These are phyloP conservation scores for Saccharomyces pastorianus DNA, from an alignment of 1,139 yeast genomes.

Conservation along the genomic window DNA sequence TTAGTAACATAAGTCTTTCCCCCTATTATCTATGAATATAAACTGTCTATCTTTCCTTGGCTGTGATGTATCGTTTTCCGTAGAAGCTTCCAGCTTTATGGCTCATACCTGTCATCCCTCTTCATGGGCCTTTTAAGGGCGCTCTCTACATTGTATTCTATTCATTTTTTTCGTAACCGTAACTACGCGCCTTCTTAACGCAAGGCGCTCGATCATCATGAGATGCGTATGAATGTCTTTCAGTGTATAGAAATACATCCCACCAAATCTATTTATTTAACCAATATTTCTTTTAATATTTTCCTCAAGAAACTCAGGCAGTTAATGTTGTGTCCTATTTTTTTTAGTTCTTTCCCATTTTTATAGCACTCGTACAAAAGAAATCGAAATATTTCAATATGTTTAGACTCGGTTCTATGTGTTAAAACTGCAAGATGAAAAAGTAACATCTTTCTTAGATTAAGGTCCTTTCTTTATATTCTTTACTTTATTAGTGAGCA, in stretches of 20 bases:
- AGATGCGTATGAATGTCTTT: not conserved
- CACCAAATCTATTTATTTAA: not conserved
- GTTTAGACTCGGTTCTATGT: not conserved
- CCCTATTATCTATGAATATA: not conserved
- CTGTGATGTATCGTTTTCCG: not conserved
- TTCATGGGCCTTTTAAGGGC: not conserved
- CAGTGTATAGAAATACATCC: not conserved
- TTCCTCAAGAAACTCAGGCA: not conserved
- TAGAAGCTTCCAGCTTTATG: not conserved
- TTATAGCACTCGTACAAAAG: not conserved
- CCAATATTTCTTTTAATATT: not conserved
- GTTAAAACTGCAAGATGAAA: not conserved
- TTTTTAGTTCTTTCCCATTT: not conserved
- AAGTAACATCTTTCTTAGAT: not conserved
- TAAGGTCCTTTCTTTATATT: not conserved
- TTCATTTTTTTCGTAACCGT: not conserved
- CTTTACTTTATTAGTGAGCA: not conserved
- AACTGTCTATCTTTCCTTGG: not conserved
- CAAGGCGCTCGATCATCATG: not conserved
- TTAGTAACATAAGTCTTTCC: not conserved
- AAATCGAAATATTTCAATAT: not conserved
- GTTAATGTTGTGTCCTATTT: not conserved
- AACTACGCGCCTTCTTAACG: not conserved
- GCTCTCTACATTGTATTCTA: not conserved
- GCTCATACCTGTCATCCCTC: not conserved